Percentiles rank a stretch among this genome's conserved stretches.
phyloP scores from a whole-genome alignment of 352 stramenopile species.

The Phytopythium kandeliae region DNA sequence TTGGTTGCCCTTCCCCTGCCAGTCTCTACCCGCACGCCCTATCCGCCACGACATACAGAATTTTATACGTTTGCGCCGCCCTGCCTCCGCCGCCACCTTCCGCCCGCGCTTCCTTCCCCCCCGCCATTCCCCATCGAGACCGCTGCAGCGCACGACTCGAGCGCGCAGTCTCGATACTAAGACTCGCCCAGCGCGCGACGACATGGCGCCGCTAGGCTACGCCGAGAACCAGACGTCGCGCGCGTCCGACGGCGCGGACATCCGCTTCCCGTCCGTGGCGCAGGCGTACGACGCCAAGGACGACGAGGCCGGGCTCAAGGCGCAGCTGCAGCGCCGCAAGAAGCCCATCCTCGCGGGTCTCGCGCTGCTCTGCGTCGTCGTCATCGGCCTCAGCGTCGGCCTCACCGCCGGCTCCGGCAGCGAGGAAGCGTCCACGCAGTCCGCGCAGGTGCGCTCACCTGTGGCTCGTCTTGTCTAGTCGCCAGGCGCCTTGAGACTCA shows the following conservation, averaged over 20 bases:
- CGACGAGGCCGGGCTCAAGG: constrained; percentile 33
- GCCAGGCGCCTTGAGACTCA: no score
- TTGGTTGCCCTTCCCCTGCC: background rate
- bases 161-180: constrained; percentile 6
- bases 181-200: no score
- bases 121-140: constrained; percentile 7
- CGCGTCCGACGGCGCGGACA: constrained; percentile 20
- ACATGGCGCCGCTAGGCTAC: constrained; percentile 20
- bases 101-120: background rate
- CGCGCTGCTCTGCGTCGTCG: constrained; percentile 43
- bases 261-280: constrained; percentile 11
- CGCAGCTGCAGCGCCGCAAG: constrained; percentile 38
- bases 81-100: background rate
- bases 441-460: constrained; percentile 24
- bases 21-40: background rate
- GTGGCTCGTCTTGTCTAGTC: background rate
- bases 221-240: constrained; percentile 31
- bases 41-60: background rate
- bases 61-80: background rate
- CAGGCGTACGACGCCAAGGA: constrained; percentile 50
- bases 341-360: constrained; percentile 63
- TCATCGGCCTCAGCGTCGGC: constrained; percentile 39
- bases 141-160: background rate
- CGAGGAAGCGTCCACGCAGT: constrained; percentile 25
- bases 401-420: constrained; percentile 9